These are phyloP conservation scores for Saussurea involucrata DNA, from an alignment of 129 eudicot genomes.

Conservation along the genomic window DNA sequence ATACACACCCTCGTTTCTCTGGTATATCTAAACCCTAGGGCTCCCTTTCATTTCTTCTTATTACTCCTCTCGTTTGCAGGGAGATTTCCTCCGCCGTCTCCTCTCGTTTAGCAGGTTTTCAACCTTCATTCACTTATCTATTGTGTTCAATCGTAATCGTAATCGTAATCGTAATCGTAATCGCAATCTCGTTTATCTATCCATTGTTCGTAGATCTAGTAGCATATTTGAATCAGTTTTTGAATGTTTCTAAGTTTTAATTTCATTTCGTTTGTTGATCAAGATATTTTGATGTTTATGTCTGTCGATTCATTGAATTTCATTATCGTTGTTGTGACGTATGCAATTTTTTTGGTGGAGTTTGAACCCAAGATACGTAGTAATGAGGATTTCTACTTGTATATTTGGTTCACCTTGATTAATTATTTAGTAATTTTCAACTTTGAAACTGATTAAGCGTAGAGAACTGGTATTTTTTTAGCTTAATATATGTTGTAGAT, in stretches of 20 bases:
- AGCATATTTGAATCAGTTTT: not conserved
- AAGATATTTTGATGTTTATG: not conserved
- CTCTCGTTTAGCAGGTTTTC: conserved; percentile 11
- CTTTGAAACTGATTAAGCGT: not conserved
- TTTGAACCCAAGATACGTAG: not conserved
- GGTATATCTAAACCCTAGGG: conserved; percentile 30
- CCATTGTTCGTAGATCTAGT: not conserved
- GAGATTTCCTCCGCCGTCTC: conserved; percentile 18
- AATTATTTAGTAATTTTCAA: not conserved
- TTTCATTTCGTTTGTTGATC: not conserved
- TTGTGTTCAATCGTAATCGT: not conserved
- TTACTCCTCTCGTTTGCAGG: not conserved
- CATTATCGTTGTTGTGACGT: not conserved
- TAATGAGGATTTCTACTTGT: not conserved
- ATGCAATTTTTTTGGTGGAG: not conserved
- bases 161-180: no score
- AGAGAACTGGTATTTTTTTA: not conserved
- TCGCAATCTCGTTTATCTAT: not conserved
- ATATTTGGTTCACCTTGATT: not conserved
- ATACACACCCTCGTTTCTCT: not conserved
- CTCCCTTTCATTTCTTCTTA: not conserved
- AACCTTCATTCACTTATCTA: not conserved
- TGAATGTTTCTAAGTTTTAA: not conserved
- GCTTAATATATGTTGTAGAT: not conserved
- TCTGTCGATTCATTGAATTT: not conserved